Percentiles rank a stretch among this genome's conserved stretches.
Evolutionary conservation across 441 rosid genomes (phyloP).

Genomic region (Bocquillonia castaneifolia): DNA sequence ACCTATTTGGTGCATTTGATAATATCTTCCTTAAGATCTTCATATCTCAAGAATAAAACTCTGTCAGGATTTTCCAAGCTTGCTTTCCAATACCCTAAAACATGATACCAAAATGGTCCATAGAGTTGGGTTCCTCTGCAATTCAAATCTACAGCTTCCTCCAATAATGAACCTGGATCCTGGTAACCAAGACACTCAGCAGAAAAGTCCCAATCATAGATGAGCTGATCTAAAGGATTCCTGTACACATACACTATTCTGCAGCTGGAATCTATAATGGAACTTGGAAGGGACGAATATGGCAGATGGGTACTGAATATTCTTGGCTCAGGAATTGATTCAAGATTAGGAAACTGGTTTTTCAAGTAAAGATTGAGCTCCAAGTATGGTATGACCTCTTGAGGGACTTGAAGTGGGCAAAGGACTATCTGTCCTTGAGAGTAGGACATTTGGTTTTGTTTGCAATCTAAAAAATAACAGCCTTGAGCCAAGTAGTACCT

Average conservation of each 20-base stretch:
- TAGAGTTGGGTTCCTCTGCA: conserved; percentile 15
- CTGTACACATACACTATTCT: conserved; percentile 28
- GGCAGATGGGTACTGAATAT: conserved; percentile 10
- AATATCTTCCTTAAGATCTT: conserved; percentile 14
- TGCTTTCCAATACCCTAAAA: neutral
- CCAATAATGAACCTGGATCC: neutral
- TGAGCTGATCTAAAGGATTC: conserved; percentile 25
- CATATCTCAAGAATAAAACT: conserved; percentile 21
- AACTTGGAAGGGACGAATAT: conserved; percentile 3
- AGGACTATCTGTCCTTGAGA: neutral
- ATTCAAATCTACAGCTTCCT: conserved; percentile 23
- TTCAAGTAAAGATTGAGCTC: neutral
- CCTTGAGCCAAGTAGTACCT: conserved; percentile 26
- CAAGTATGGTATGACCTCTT: neutral
- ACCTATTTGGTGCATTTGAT: neutral
- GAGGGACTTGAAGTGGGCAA: conserved; percentile 5
- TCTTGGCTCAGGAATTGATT: neutral
- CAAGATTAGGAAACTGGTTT: neutral
- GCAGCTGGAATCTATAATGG: conserved; percentile 2
- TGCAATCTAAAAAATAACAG: neutral
- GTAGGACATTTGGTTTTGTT: neutral
- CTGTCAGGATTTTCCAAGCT: neutral
- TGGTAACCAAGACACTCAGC: neutral
- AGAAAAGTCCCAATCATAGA: conserved; percentile 12
- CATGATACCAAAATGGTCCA: conserved; percentile 19